Evolutionary conservation across 2,329 filamentous ascomycete genomes (phyloP), one percentile per base, ranked within the genome.

Genomic region (Sporothrix variecibatus): DNA sequence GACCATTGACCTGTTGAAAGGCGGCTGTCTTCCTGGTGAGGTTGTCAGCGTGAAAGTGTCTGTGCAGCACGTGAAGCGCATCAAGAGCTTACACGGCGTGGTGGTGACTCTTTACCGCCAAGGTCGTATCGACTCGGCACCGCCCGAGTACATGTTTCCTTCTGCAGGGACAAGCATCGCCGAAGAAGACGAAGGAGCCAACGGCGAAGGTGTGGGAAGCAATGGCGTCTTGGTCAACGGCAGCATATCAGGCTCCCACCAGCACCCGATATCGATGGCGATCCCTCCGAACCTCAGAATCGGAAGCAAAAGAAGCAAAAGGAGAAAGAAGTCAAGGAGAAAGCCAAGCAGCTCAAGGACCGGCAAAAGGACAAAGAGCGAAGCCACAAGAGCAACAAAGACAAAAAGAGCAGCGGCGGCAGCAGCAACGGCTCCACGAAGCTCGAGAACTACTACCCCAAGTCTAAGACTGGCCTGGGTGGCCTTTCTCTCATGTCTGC

Each of bases 91-190:
- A 83, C 93, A 95, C 78, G 95, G 96, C 8, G 92, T 98, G 67
- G 96, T 98, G 75, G 90, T 97, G 64, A 98, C 96, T 1, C 85
- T 99, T 9, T 98, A 97, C 81, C 90, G 96, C 62, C 93, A 97
- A 81, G 94, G 94, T 31, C 91, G 94, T 75, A 95, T 98, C 64
- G 95, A 99, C 80, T 93, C 94, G 79, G 84, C 89, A 7, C 90
- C 90, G 4, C 84, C 87, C 5, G 79, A 84, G 15, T 85, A 85
- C 6, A 80, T 87, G 8, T 89, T 90, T 38, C 49, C 71, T 12
- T 51, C 68, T 17, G 34, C 72, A 5, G 67, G 49, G 26, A 73
- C 71, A 20, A 75, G 71, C 60, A 73, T 68, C 28, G 74, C 67
- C 8, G 72, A 71, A 67, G 62, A 73, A 8, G 71, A 73, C n/a